Evolutionary conservation across 1,284 basidiomycete genomes (phyloP).

Genomic region (Vanrija sp.): DNA sequence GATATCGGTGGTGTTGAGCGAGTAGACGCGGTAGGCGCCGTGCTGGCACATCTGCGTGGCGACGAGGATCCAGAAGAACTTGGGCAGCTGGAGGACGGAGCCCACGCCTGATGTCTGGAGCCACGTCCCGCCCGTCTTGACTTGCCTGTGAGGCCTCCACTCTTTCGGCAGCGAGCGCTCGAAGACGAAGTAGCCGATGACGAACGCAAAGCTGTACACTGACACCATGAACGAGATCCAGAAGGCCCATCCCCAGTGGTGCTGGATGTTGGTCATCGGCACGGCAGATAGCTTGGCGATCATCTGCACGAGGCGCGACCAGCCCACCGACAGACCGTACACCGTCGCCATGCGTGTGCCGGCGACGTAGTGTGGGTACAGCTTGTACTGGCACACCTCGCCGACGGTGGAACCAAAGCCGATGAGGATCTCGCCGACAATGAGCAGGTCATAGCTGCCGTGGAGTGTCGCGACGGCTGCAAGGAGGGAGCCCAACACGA

Average conservation of each 20-base stretch:
- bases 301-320: too few relatives aligned
- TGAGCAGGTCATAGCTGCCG: constrained; percentile 25
- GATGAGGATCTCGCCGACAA: constrained; percentile 35
- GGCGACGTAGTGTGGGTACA: constrained; percentile 42
- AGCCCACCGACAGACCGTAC: too few relatives aligned
- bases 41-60: constrained; percentile 29
- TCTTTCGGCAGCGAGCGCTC: constrained; percentile 25
- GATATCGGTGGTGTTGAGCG: constrained; percentile 42
- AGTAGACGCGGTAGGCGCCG: constrained; percentile 38
- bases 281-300: constrained; percentile 21
- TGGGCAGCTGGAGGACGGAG: constrained; percentile 11
- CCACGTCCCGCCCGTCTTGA: neutral
- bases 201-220: constrained; percentile 5
- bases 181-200: constrained; percentile 29
- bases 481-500: too few relatives aligned
- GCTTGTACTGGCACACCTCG: constrained; percentile 30
- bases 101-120: constrained; percentile 1
- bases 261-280: constrained; percentile 35
- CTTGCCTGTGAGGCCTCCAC: constrained; percentile 11
- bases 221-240: constrained; percentile 21
- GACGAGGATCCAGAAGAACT: constrained; percentile 16
- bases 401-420: constrained; percentile 32
- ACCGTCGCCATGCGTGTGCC: constrained; percentile 31
- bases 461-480: constrained; percentile 15
- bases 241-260: constrained; percentile 39